phyloP scores from a whole-genome alignment of 768 basidiomycete species.

The Mycena latifolia region DNA sequence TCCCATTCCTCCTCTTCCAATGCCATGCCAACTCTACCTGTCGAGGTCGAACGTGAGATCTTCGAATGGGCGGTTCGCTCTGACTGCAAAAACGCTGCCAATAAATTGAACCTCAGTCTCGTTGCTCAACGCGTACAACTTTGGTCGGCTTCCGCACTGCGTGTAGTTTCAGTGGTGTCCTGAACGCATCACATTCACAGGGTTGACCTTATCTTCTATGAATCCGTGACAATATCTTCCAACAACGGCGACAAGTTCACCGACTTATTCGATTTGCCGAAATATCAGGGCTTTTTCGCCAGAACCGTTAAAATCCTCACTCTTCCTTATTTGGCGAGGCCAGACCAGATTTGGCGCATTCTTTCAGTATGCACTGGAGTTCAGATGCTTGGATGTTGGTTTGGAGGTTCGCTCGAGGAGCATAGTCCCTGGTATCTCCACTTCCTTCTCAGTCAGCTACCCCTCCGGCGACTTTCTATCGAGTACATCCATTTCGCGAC shows the following conservation, averaged over 20 bases:
- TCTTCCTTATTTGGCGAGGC: neutral
- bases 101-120: slow-evolving; percentile 12
- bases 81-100: neutral
- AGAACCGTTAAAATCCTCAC: neutral
- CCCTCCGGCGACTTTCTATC: slow-evolving; percentile 5
- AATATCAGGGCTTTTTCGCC: slow-evolving; percentile 6
- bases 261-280: neutral
- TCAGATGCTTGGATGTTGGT: neutral
- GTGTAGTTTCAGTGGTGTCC: neutral
- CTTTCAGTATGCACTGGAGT: slow-evolving; percentile 12
- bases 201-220: slow-evolving; percentile 14
- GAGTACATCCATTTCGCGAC: neutral
- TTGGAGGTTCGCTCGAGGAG: too few species aligned
- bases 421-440: neutral
- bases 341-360: neutral
- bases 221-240: neutral
- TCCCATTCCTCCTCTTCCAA: too few species aligned
- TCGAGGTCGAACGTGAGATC: slow-evolving; percentile 13
- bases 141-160: too few species aligned
- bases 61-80: slow-evolving; percentile 14
- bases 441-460: neutral
- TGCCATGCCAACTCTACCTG: slow-evolving; percentile 4
- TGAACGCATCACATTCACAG: neutral
- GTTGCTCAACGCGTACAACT: slow-evolving; percentile 19
- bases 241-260: neutral